Evolutionary conservation across 306 rosid genomes (phyloP).

Genomic region (Hylodesmum podocarpum): DNA sequence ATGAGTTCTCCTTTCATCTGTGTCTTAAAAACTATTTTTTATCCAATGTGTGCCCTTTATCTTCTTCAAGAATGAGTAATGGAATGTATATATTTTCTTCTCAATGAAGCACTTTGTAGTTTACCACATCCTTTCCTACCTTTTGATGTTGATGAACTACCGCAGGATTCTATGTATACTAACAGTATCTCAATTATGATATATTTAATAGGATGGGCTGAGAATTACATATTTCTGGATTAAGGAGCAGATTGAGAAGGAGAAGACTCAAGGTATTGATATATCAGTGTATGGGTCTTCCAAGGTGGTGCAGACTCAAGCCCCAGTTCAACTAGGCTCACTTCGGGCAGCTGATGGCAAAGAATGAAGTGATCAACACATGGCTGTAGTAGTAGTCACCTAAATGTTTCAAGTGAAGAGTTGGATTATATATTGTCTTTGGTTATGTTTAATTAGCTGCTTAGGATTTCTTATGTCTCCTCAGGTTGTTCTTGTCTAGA

Average conservation of each 20-base stretch:
- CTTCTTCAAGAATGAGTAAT: neutral
- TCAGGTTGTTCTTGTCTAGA: slow-evolving; percentile 18
- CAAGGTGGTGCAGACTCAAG: slow-evolving; percentile 95
- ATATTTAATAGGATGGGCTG: slow-evolving; percentile 74
- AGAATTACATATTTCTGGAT: slow-evolving; percentile 93
- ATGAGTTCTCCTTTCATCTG: no score
- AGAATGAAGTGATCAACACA: slow-evolving; percentile 47
- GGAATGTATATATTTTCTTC: slow-evolving; percentile 1
- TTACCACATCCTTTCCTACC: neutral
- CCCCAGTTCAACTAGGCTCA: slow-evolving; percentile 95
- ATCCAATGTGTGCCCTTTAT: neutral
- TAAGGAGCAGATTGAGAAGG: slow-evolving; percentile 95
- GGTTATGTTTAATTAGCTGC: slow-evolving; percentile 16
- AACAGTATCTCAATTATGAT: slow-evolving; percentile 22
- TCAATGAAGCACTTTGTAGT: neutral
- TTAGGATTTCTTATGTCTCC: slow-evolving; percentile 11
- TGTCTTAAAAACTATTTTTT: neutral
- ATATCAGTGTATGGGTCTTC: slow-evolving; percentile 74
- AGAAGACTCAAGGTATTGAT: slow-evolving; percentile 71
- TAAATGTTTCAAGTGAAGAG: slow-evolving; percentile 11
- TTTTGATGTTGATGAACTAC: slow-evolving; percentile 12
- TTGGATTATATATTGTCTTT: neutral
- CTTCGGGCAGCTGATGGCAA: slow-evolving; percentile 94
- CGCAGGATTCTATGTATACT: neutral
- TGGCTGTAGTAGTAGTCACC: slow-evolving; percentile 5